Evolutionary conservation across 208 protist genomes (phyloP).

Genomic region (Wallacemonas sp.): DNA sequence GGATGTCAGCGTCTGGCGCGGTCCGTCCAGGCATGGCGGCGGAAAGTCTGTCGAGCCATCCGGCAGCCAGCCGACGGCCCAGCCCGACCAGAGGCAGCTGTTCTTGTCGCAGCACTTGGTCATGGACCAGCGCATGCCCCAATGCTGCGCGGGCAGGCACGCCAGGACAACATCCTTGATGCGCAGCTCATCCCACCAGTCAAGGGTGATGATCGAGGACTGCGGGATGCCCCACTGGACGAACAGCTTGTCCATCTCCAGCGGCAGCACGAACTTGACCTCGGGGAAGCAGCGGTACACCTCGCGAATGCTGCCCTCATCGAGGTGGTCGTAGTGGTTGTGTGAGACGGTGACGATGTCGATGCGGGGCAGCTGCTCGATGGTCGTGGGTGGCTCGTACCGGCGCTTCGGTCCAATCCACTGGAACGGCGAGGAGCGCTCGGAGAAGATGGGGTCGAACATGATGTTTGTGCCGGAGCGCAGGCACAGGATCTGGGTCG

Average conservation of each 20-base stretch:
- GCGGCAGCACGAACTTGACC: constrained; percentile 56
- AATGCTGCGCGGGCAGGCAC: constrained; percentile 71
- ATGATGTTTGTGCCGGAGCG: constrained; percentile 61
- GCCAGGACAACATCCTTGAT: constrained; percentile 44
- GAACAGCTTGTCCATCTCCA: constrained; percentile 48
- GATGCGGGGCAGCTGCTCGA: constrained; percentile 58
- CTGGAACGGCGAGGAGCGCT: constrained; percentile 54
- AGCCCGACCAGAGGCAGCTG: constrained; percentile 68
- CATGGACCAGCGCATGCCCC: constrained; percentile 33
- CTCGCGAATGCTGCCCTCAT: constrained; percentile 33
- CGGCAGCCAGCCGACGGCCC: constrained; percentile 47
- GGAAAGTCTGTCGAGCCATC: neutral
- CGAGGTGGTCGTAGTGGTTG: constrained; percentile 92
- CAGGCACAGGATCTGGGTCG: constrained; percentile 71
- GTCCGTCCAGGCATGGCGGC: neutral
- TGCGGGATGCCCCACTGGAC: constrained; percentile 36
- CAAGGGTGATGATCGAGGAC: constrained; percentile 35
- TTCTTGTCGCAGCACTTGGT: constrained; percentile 51
- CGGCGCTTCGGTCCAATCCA: constrained; percentile 48
- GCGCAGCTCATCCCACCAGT: constrained; percentile 52
- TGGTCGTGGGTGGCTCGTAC: constrained; percentile 31
- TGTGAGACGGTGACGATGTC: constrained; percentile 83
- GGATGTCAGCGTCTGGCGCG: no score
- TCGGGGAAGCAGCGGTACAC: constrained; percentile 43
- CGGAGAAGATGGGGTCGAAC: constrained; percentile 82